Conservation (phyloP, 768 basidiomycete genomes). For the Psilocybe sp. region DNA sequence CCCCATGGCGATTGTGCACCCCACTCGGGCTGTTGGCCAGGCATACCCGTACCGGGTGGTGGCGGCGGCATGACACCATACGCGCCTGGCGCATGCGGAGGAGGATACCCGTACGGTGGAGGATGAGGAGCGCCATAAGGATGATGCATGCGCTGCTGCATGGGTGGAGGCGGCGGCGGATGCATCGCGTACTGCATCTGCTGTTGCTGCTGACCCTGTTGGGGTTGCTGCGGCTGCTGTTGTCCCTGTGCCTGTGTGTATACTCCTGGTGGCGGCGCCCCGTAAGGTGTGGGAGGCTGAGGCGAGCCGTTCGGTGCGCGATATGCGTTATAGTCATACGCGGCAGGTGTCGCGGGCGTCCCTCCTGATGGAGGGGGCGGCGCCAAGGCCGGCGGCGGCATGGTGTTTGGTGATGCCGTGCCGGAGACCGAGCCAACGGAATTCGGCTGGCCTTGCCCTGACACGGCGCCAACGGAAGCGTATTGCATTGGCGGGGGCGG, state of each 20-base stretch:
- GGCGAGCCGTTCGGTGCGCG: conserved; percentile 15
- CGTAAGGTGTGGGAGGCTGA: conserved; percentile 12
- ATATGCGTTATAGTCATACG: conserved; percentile 15
- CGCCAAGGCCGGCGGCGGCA: conserved; percentile 10
- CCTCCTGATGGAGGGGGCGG: conserved; percentile 10
- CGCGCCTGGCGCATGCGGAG: neutral
- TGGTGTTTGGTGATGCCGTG: conserved; percentile 6
- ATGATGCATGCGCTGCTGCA: neutral
- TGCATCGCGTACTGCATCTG: conserved; percentile 4
- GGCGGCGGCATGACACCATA: no score
- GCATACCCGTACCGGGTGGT: no score
- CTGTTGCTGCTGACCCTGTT: conserved; percentile 17
- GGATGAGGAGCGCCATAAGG: neutral
- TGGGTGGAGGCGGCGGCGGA: conserved; percentile 4
- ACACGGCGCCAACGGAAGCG: conserved; percentile 4
- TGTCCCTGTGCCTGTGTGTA: conserved; percentile 13
- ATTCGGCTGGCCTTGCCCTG: no score
- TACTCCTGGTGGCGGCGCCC: conserved; percentile 3
- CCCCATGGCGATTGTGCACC: no score
- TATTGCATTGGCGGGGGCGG: conserved; percentile 15
- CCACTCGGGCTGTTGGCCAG: no score
- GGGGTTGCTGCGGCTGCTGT: conserved; percentile 16
- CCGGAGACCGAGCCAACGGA: no score
- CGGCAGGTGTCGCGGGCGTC: conserved; percentile 5
- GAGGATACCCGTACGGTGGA: neutral